These are phyloP conservation scores for Botrytis galanthina DNA, from an alignment of 2,329 filamentous ascomycete species.

Conservation along the genomic window DNA sequence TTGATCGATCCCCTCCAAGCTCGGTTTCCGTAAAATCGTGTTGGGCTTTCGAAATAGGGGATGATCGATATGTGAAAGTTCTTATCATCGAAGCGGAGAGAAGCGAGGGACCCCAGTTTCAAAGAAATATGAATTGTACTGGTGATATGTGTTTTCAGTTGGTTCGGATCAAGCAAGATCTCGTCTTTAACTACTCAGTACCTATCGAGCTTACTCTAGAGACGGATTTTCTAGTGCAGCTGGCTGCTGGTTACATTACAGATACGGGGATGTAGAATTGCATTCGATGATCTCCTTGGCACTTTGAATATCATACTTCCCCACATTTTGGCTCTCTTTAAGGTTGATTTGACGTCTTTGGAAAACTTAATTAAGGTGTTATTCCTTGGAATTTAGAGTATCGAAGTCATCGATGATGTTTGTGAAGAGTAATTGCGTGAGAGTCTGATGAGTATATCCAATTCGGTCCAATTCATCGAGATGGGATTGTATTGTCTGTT, in stretches of 20 bases:
- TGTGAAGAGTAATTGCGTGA: fast-evolving
- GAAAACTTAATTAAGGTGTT: neutral
- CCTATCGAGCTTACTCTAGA: neutral
- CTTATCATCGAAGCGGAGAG: neutral
- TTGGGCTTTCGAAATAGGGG: neutral
- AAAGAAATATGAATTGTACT: neutral
- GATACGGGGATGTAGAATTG: neutral
- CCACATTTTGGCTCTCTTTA: neutral
- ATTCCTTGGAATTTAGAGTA: neutral
- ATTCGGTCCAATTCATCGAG: neutral
- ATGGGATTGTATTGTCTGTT: neutral
- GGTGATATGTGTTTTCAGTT: neutral
- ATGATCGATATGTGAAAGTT: neutral
- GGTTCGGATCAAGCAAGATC: neutral
- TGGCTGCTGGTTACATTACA: neutral
- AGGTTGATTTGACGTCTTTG: neutral
- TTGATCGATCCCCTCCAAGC: neutral
- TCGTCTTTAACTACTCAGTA: neutral
- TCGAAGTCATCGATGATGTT: too few relatives aligned
- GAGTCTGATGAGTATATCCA: neutral
- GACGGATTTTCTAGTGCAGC: neutral
- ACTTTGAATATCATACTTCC: neutral
- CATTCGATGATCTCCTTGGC: neutral
- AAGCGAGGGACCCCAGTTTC: neutral
- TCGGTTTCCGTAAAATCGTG: neutral